These are phyloP conservation scores for Acephala macrosclerotiorum DNA, from an alignment of 2,329 filamentous ascomycete species.

Conservation along the genomic window DNA sequence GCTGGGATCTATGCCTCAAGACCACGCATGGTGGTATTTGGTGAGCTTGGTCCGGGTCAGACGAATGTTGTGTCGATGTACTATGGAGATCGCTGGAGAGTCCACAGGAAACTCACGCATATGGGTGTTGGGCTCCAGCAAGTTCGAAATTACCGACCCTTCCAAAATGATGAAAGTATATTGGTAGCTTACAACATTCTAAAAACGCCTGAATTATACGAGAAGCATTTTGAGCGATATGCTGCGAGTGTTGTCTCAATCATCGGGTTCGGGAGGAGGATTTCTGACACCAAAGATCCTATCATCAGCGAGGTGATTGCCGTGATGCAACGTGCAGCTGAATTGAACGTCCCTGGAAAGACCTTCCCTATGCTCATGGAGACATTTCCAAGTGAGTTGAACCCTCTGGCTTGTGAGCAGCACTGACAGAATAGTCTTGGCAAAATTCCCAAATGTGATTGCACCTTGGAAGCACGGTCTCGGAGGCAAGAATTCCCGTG, in stretches of 20 bases:
- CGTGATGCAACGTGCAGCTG: conserved; percentile 35
- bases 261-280: conserved; percentile 36
- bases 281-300: conserved; percentile 30
- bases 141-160: conserved; percentile 32
- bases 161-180: conserved; percentile 37
- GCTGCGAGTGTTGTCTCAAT: conserved; percentile 36
- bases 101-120: conserved; percentile 36
- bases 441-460: conserved; percentile 33
- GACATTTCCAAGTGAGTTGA: conserved; percentile 35
- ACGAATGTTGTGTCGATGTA: conserved; percentile 35
- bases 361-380: conserved; percentile 38
- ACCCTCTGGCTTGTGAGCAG: neutral
- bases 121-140: conserved; percentile 35
- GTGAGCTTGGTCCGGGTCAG: conserved; percentile 32
- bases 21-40: conserved; percentile 35
- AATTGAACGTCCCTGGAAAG: conserved; percentile 36
- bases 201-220: conserved; percentile 31
- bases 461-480: conserved; percentile 38
- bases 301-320: conserved; percentile 35
- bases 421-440: conserved; percentile 27
- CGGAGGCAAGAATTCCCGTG: conserved; percentile 24
- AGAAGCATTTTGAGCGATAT: conserved; percentile 36
- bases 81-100: conserved; percentile 34
- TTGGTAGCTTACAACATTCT: conserved; percentile 32
- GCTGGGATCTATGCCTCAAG: conserved; percentile 34